Evolutionary conservation across 2,329 filamentous ascomycete species (phyloP), one percentile per base, ranked within the genome.

Genomic region (Pezicula radicicola): DNA sequence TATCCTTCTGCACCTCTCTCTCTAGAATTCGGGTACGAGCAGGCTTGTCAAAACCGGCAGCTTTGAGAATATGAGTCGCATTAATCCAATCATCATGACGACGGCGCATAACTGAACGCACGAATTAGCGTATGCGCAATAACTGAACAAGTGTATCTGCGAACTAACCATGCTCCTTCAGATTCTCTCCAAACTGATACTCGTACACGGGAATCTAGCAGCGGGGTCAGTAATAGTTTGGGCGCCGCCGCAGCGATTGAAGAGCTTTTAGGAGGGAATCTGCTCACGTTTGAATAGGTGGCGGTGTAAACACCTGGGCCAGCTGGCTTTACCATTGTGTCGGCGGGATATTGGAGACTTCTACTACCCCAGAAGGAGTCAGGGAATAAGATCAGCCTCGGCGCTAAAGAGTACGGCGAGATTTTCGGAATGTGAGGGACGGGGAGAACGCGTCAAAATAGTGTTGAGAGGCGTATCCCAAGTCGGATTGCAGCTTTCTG

Each of bases 21-120:
- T 99, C 94, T 5, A 99, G 80, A 52, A 99, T 97, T 57, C 94
- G 84, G 39, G 94, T 99, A 67, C 94, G 81, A 12, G 93, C 91
- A 3, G 94, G 94, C 72, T 99, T 99, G 72, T 99, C 94, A 66
- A 96, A 96, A 51, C 93, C 93, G 56, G 94, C 94, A 39, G 95
- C 91, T 68, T 99, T 99, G 46, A 99, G 76, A 54, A 99, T 97
- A 68, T 99, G 94, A 49, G 94, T 99, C n/a, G 94, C 94, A 77
- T 99, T 99, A 74, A 99, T 94, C 91, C 93, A 99, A 72, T 97
- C 85, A 70, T 99, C 94, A 49, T 85, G 82, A 54, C 93, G 85
- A 47, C 94, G 84, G 70, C 94, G 88, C 94, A 99, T 99, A 59
- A 97, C 65, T 67, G 48, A 16, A 58, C 12, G 48, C 41, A 40